phyloP scores from a whole-genome alignment of 495 filamentous ascomycete species.

The Astrothelium macrocarpum region DNA sequence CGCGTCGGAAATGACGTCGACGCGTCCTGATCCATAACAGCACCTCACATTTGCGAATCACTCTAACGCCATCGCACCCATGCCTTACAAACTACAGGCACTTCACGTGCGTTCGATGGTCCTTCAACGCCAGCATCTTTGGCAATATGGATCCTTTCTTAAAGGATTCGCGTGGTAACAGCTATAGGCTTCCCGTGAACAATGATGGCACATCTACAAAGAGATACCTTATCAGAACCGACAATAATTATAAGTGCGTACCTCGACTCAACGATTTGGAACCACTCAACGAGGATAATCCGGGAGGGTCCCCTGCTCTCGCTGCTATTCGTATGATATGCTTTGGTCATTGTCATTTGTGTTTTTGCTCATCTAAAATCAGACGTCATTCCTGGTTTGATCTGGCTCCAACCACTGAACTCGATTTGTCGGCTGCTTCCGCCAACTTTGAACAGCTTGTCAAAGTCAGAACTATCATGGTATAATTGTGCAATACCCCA shows the following conservation, averaged over 20 bases:
- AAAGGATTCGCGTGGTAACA: neutral
- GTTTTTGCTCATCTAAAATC: neutral
- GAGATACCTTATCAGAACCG: neutral
- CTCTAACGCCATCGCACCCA: no score
- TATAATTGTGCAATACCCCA: neutral
- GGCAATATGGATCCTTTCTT: neutral
- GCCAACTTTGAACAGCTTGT: neutral
- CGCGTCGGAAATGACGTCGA: slow-evolving; percentile 1
- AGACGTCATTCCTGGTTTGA: neutral
- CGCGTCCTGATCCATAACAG: neutral
- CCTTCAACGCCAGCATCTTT: neutral
- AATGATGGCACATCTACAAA: neutral
- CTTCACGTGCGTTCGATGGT: neutral
- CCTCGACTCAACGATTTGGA: neutral
- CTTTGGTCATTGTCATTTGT: neutral
- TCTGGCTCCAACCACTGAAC: neutral
- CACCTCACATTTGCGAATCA: no score
- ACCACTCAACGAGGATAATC: no score
- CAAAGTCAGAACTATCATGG: neutral
- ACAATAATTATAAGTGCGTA: neutral
- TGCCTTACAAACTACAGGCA: neutral
- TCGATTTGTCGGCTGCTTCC: neutral
- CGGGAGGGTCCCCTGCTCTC: neutral
- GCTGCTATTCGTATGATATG: neutral
- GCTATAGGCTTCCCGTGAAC: neutral